These are phyloP conservation scores for Didymella arachidicola DNA, from an alignment of 2,329 filamentous ascomycete genomes.

Conservation along the genomic window DNA sequence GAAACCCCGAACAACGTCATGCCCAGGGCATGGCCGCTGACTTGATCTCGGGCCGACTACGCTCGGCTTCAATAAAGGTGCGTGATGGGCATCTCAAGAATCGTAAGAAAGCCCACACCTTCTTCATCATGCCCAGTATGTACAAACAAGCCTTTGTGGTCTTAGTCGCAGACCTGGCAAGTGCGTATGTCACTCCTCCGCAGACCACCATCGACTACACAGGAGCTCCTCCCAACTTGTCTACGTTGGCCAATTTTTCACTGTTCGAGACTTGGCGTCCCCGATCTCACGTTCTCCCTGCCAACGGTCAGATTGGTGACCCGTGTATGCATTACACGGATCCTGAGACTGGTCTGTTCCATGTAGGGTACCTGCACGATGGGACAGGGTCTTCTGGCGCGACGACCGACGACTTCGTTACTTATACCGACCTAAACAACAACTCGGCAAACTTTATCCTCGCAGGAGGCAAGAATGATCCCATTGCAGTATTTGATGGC, in stretches of 20 bases:
- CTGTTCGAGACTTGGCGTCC: slow-evolving; percentile 43
- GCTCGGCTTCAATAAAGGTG: neutral
- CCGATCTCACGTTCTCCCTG: slow-evolving; percentile 53
- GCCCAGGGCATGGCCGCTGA: neutral
- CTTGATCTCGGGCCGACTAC: slow-evolving; percentile 2
- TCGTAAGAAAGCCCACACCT: neutral
- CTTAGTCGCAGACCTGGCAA: slow-evolving; percentile 3
- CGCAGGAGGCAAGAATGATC: slow-evolving; percentile 54
- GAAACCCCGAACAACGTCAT: slow-evolving; percentile 14
- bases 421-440: slow-evolving; percentile 50
- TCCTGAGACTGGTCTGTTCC: slow-evolving; percentile 54
- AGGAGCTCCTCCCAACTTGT: slow-evolving; percentile 31
- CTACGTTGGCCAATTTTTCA: slow-evolving; percentile 27
- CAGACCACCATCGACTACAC: slow-evolving; percentile 26
- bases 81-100: neutral
- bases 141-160: neutral
- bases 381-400: slow-evolving; percentile 31
- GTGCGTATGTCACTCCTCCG: slow-evolving; percentile 19
- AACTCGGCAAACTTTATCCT: slow-evolving; percentile 41
- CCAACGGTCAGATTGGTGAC: slow-evolving; percentile 54
- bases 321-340: slow-evolving; percentile 58
- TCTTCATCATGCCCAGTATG: neutral
- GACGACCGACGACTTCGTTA: slow-evolving; percentile 55
- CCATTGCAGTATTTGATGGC: slow-evolving; percentile 57
- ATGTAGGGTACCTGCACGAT: slow-evolving; percentile 56